Evolutionary conservation across 768 basidiomycete species (phyloP).

Genomic region (Rhodotorula babjevae): DNA sequence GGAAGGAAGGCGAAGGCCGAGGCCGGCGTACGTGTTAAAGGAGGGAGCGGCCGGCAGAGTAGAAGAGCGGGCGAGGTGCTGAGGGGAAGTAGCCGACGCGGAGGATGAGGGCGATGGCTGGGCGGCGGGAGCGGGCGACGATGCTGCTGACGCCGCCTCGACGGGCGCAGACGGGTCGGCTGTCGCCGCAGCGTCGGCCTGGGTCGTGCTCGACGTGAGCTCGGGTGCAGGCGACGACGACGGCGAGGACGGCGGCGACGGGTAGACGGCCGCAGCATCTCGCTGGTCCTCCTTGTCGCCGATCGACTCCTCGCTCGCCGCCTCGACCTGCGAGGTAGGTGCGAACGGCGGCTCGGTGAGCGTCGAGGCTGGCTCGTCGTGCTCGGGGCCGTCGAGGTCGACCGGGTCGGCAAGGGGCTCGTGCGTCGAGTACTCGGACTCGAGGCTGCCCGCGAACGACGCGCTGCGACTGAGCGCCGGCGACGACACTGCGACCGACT

Average conservation of each 20-base stretch:
- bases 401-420: background rate
- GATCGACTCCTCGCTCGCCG: background rate
- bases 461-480: background rate
- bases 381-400: too few species aligned
- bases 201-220: background rate
- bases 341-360: background rate
- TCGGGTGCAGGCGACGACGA: background rate
- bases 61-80: background rate
- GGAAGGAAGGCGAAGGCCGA: constrained; percentile 18
- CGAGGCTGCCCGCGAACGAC: background rate
- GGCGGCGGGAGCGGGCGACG: background rate
- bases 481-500: too few species aligned
- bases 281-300: background rate
- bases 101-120: background rate
- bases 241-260: constrained; percentile 16
- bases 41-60: background rate
- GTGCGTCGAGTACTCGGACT: background rate
- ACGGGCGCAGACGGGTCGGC: too few species aligned
- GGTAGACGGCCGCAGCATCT: background rate
- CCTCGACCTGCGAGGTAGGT: background rate
- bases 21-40: constrained; percentile 1
- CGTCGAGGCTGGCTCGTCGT: background rate
- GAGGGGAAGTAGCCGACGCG: background rate
- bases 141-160: background rate
- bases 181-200: too few species aligned